Evolutionary conservation across 805 yeast genomes (phyloP).

Genomic region (Sungouiozyma intestinalis): DNA sequence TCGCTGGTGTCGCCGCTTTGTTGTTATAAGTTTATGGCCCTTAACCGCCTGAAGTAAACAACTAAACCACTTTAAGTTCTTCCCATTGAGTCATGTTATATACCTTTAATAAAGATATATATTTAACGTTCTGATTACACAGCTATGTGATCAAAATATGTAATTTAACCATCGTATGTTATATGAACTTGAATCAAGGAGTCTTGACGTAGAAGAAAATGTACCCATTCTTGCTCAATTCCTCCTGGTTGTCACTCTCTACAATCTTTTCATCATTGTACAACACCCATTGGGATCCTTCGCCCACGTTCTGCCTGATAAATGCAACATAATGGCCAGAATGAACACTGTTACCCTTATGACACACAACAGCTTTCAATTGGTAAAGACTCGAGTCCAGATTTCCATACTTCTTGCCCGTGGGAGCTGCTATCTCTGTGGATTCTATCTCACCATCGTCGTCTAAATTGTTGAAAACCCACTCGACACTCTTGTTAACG

Average conservation of each 20-base stretch:
- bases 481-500: constrained; percentile 73
- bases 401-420: constrained; percentile 9
- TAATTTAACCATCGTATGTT: too few species aligned
- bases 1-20: constrained; percentile 9
- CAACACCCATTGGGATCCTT: constrained; percentile 51
- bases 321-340: constrained; percentile 90
- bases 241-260: constrained; percentile 33
- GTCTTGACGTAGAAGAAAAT: constrained; percentile 29
- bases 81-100: too few species aligned
- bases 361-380: constrained; percentile 68
- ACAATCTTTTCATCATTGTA: constrained; percentile 89
- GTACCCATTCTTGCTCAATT: constrained; percentile 39
- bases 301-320: constrained; percentile 35
- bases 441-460: constrained; percentile 49
- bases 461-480: constrained; percentile 79
- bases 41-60: too few species aligned
- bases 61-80: too few species aligned
- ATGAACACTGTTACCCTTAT: constrained; percentile 81
- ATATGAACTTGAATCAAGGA: too few species aligned
- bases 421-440: not conserved
- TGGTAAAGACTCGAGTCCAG: constrained; percentile 10
- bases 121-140: too few species aligned
- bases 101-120: too few species aligned
- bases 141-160: too few species aligned
- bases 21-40: constrained; percentile 4